These are phyloP conservation scores for Leishmania gerbilli DNA, from an alignment of 208 protist species.

Conservation along the genomic window DNA sequence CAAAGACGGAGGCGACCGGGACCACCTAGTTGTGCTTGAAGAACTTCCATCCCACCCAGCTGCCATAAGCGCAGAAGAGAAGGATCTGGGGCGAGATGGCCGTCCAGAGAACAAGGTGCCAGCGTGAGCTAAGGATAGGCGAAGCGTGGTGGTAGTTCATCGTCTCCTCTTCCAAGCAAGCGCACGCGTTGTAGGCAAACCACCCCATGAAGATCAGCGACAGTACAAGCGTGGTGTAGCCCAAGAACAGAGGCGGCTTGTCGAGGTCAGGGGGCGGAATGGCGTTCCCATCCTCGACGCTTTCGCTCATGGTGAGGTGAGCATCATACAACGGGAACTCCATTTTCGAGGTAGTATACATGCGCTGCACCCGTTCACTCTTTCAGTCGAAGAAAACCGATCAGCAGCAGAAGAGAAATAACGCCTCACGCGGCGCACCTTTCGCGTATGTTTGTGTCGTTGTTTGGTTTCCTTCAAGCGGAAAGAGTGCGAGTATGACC, in stretches of 20 bases:
- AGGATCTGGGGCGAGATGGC: conserved; percentile 33
- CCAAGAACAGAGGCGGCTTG: conserved; percentile 23
- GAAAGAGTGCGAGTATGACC: background rate
- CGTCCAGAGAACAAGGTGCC: conserved; percentile 31
- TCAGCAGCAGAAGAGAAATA: background rate
- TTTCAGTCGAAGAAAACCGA: background rate
- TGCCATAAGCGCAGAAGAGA: conserved; percentile 33
- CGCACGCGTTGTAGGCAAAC: conserved; percentile 22
- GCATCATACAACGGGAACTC: conserved; percentile 5
- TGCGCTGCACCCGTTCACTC: background rate
- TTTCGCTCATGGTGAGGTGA: background rate
- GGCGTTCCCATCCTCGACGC: conserved; percentile 16
- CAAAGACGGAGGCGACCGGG: no score
- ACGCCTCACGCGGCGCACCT: background rate
- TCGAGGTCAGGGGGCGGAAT: conserved; percentile 21
- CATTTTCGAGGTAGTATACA: background rate
- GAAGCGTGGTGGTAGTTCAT: conserved; percentile 18
- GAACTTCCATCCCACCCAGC: conserved; percentile 39
- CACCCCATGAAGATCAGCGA: conserved; percentile 22
- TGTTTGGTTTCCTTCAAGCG: background rate
- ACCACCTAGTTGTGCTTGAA: conserved; percentile 30
- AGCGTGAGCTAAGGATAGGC: conserved; percentile 26
- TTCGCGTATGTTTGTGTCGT: no score
- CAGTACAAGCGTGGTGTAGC: conserved; percentile 24
- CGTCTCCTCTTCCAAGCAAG: conserved; percentile 10